Evolutionary conservation across 1,284 basidiomycete species (phyloP).

Genomic region (Polyporus tsugae): DNA sequence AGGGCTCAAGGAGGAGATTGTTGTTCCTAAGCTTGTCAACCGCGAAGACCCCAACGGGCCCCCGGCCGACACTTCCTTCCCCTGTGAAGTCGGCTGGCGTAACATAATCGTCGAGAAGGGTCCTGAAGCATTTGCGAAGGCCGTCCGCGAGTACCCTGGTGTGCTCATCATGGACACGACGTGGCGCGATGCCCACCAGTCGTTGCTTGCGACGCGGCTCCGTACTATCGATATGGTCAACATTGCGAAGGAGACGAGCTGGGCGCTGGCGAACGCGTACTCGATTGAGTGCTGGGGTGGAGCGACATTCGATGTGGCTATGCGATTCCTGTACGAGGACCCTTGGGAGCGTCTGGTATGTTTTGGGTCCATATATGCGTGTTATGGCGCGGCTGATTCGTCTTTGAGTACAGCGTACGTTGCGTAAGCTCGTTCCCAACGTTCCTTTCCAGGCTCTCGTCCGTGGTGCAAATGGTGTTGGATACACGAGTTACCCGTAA

Average conservation of each 20-base stretch:
- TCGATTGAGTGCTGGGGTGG: conserved; percentile 99
- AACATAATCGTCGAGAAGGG: conserved; percentile 99
- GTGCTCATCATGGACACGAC: conserved; percentile 98
- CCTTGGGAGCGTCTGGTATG: conserved; percentile 96
- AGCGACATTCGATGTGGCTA: conserved; percentile 98
- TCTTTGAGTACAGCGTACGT: conserved; percentile 67
- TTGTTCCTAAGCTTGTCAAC: conserved; percentile 85
- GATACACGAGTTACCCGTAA: conserved; percentile 98
- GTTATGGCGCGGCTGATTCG: conserved; percentile 3
- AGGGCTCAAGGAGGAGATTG: conserved; percentile 91
- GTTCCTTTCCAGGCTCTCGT: conserved; percentile 99
- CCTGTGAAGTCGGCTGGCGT: conserved; percentile 94
- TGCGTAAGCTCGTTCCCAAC: conserved; percentile 97
- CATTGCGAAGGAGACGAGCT: conserved; percentile 97
- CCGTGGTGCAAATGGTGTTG: conserved; percentile 98
- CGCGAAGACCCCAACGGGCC: conserved; percentile 79
- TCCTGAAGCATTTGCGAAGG: conserved; percentile 98
- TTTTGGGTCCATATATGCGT: conserved; percentile 28
- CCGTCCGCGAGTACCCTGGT: conserved; percentile 96
- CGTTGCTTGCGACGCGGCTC: conserved; percentile 94
- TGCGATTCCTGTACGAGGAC: conserved; percentile 99
- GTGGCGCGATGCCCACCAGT: conserved; percentile 99
- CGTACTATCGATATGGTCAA: conserved; percentile 98
- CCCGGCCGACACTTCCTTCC: conserved; percentile 81
- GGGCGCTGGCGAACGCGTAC: conserved; percentile 95